Conservation (phyloP, 345 rosid genomes). For the Jatropha curcas region DNA sequence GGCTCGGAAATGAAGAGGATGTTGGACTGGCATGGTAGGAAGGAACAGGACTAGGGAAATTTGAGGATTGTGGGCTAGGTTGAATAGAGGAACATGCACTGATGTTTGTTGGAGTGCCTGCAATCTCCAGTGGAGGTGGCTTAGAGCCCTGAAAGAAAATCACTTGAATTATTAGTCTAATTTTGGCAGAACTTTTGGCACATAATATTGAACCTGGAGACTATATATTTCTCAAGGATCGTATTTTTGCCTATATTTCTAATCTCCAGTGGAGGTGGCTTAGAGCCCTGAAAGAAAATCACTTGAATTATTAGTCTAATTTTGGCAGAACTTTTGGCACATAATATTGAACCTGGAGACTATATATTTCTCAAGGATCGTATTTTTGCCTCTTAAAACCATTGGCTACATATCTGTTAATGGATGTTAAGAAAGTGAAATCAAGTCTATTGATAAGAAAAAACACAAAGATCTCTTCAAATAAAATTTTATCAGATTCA, state of each 20-base stretch:
- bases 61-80: constrained; percentile 39
- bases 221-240: not conserved
- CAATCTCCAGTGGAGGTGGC: constrained; percentile 26
- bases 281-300: constrained; percentile 25
- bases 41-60: constrained; percentile 32
- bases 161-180: not conserved
- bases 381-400: not conserved
- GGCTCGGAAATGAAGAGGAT: constrained; percentile 37
- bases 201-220: not conserved
- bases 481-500: not conserved
- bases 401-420: not conserved
- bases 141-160: constrained; percentile 26
- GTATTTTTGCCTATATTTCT: no score
- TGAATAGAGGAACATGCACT: constrained; percentile 36
- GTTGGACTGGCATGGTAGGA: constrained; percentile 40
- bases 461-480: constrained; percentile 1
- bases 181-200: not conserved
- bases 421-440: not conserved
- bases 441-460: not conserved
- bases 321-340: not conserved
- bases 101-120: constrained; percentile 30
- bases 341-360: not conserved
- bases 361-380: not conserved
- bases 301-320: not conserved
- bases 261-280: constrained; percentile 27